Conservation (phyloP, 2,329 filamentous ascomycete species). For the Thermoascus crustaceus region DNA sequence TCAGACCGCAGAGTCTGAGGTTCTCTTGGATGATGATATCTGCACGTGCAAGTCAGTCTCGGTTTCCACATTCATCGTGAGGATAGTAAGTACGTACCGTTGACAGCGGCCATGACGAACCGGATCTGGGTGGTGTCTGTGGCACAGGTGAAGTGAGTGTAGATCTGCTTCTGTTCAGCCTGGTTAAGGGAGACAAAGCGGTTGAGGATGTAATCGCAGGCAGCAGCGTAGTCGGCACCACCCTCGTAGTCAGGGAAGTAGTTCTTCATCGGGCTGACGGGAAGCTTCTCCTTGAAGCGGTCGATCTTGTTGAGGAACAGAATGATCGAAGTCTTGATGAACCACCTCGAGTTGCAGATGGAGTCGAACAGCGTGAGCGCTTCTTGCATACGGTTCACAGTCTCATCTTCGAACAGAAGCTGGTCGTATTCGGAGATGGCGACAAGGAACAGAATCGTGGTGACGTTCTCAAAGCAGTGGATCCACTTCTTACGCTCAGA, state of each 20-base stretch:
- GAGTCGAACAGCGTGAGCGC: constrained; percentile 63
- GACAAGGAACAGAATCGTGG: constrained; percentile 90
- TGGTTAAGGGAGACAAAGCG: constrained; percentile 97
- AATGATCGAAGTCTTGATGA: constrained; percentile 64
- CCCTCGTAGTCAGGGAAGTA: constrained; percentile 76
- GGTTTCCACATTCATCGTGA: constrained; percentile 3
- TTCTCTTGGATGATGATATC: constrained; percentile 99
- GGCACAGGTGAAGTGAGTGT: constrained; percentile 98
- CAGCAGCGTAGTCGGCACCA: constrained; percentile 87
- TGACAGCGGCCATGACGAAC: constrained; percentile 99
- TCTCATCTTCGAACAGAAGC: constrained; percentile 91
- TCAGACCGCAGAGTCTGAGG: constrained; percentile 89
- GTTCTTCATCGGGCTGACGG: constrained; percentile 66
- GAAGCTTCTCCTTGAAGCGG: constrained; percentile 66
- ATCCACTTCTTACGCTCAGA: constrained; percentile 99
- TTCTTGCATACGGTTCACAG: constrained; percentile 71
- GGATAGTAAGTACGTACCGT: constrained; percentile 55
- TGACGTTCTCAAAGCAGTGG: constrained; percentile 97
- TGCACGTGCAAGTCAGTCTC: constrained; percentile 31
- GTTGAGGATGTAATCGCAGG: constrained; percentile 98
- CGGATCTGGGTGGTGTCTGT: constrained; percentile 98
- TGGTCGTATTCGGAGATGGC: constrained; percentile 97
- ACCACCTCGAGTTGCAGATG: constrained; percentile 65
- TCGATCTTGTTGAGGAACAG: constrained; percentile 70
- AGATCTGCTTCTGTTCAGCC: constrained; percentile 99